These are phyloP conservation scores for Antitrichia curtipendula DNA, from an alignment of 225 moss, liverwort and hornwort species.

Conservation along the genomic window DNA sequence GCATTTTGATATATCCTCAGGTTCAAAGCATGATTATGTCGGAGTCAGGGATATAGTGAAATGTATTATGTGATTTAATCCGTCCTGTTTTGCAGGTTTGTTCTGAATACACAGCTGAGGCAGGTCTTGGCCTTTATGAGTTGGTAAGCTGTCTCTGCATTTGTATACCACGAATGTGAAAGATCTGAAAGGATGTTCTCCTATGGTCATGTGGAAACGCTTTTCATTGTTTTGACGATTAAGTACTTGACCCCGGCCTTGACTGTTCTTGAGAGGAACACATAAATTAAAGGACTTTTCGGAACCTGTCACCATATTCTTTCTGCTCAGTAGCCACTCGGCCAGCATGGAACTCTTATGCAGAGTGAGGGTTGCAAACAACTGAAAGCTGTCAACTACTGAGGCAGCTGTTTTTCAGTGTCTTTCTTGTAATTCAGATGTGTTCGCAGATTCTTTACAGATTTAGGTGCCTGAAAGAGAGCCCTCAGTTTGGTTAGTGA, in stretches of 20 bases:
- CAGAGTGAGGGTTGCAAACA: neutral
- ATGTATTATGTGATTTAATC: neutral
- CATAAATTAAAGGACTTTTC: conserved; percentile 2
- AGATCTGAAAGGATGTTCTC: no score
- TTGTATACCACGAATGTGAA: neutral
- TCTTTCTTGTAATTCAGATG: conserved; percentile 14
- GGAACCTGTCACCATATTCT: neutral
- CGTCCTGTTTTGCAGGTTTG: conserved; percentile 46
- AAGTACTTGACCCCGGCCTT: conserved; percentile 81
- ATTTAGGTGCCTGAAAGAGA: neutral
- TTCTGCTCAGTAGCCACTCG: neutral
- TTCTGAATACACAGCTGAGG: conserved; percentile 62
- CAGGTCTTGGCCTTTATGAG: conserved; percentile 78
- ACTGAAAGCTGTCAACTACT: neutral
- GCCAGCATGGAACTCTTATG: neutral
- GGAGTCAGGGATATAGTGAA: neutral
- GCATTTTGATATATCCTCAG: neutral
- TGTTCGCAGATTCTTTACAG: neutral
- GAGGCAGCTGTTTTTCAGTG: neutral
- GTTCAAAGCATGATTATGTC: neutral
- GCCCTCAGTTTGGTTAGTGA: neutral
- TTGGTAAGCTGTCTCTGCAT: conserved; percentile 33
- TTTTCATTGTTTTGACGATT: neutral
- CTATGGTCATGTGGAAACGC: neutral
- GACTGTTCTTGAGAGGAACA: conserved; percentile 77